Evolutionary conservation across 805 yeast genomes (phyloP), one percentile per base, ranked within the genome.

Genomic region (Sungouiella blattae): DNA sequence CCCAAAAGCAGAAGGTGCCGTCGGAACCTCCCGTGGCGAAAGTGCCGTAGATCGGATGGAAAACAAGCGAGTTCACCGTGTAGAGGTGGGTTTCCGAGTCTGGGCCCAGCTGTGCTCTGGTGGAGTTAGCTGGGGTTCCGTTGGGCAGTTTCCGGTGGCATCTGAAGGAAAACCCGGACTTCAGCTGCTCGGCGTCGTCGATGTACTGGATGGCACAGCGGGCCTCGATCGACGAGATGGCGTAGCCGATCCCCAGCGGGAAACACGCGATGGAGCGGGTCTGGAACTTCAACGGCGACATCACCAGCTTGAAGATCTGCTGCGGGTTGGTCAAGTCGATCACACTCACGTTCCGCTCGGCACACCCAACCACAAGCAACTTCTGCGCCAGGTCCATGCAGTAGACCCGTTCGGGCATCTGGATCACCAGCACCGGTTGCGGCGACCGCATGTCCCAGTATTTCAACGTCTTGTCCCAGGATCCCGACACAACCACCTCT

Each of bases 1-100:
- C 98, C 98, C 98, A 93, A 67, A 87, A 83, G 51, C 88, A 81
- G 67, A 89, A 83, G 11, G 89, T 73, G 15, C 98, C 98, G 61
- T 93, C 98, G 16, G 93, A 75, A 9, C 98, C 98, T 1, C 95
- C 93, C 4, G 98, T 93, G 32, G 82, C 80, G 60, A 93, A 83
- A 1, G 98, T 88, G 28, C 96, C 96, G 60, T 81, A 80, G 11
- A 76, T 67, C 4, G 98, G 98, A 55, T 93, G 97, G 69, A 89
- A 87, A 6, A 77, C 68, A 31, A 93, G 82, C 32, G 85, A 71
- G 58, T 88, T 87, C 28, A 93, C 80, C 1, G 96, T 65, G 56
- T 81, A 91, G 21, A 91, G 81, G 28, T 75, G 74, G 15, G 80
- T 74, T 52, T 83, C 89, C 21, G 33, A 28, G 32, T 37, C 36